Base-by-base conservation (phyloP, 2,329 filamentous ascomycete species). In the Pseudogymnoascus sp. region DNA sequence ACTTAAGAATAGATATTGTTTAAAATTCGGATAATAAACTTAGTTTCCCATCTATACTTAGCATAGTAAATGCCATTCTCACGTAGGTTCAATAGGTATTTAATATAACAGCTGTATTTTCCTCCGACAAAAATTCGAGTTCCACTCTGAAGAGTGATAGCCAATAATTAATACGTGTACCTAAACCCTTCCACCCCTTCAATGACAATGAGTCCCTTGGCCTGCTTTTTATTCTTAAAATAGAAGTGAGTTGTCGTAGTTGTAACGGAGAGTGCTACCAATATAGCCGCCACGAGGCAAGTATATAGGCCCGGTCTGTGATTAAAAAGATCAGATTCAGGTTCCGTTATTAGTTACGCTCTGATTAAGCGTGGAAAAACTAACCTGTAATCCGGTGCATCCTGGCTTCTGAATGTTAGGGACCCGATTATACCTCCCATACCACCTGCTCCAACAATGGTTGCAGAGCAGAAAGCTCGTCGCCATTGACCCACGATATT, bases 401-500 rank as follows among this genome's bases (percentile, higher is more conserved):
- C 85, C 75, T 85, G 72, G 0, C 71, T 68, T 69, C 86, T 81
- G 77, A 93, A 95, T 10, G 93, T 86, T 64, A 91, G 78, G 68
- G 84, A 85, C 28, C 90, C 90, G 1, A 85, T 84, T 67, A 95
- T 95, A 41, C 91, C 90, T 45, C 91, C 91, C 28, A 96, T 79
- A 1, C 89, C 90, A 7, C 90, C 90, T 61, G 90, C 85, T 1
- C 88, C 89, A 4, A 95, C 88, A 3, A 93, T 81, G 0, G 87
- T 88, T 2, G 90, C 89, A 64, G 85, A 90, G 73, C 85, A 88
- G 69, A 95, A 87, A 1, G 90, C 90, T 61, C 92, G 85, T 78
- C 93, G 95, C 90, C 90, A 96, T 77, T 95, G 90, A 0, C 90
- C 91, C 62, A 90, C 86, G 72, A 96, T 87, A 75, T 95, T 95